Evolutionary conservation across 2,329 filamentous ascomycete genomes (phyloP).

Genomic region (Neofusicoccum sp.): DNA sequence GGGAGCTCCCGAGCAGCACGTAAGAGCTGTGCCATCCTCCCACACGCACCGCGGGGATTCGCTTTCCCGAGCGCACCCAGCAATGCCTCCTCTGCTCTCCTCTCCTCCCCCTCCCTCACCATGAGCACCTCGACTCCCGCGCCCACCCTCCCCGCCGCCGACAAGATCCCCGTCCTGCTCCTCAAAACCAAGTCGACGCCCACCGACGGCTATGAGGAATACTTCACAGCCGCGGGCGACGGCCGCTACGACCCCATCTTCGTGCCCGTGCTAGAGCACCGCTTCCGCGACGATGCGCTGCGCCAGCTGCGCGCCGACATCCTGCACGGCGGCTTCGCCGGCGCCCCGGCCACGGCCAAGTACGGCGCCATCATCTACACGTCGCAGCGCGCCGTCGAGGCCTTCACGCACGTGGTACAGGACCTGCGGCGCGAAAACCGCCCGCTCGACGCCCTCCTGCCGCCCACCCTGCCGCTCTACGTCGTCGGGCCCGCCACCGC

Average conservation of each 20-base stretch:
- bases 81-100: neutral
- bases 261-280: constrained; percentile 74
- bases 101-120: neutral
- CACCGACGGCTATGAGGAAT: constrained; percentile 68
- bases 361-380: constrained; percentile 84
- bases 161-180: constrained; percentile 60
- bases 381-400: constrained; percentile 79
- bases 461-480: constrained; percentile 62
- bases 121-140: constrained; percentile 14
- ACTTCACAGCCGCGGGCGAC: constrained; percentile 53
- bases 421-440: constrained; percentile 46
- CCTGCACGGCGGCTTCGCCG: constrained; percentile 39
- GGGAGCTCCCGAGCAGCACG: constrained; percentile 2
- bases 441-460: constrained; percentile 37
- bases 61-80: neutral
- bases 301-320: constrained; percentile 54
- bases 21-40: neutral
- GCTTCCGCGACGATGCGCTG: constrained; percentile 61
- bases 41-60: neutral
- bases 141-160: constrained; percentile 5
- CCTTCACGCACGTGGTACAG: constrained; percentile 63
- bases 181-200: constrained; percentile 76
- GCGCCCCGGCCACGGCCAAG: constrained; percentile 28
- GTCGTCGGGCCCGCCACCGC: constrained; percentile 80
- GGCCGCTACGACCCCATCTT: constrained; percentile 63